phyloP scores from a whole-genome alignment of 495 filamentous ascomycete genomes.

The Cercophora samala region DNA sequence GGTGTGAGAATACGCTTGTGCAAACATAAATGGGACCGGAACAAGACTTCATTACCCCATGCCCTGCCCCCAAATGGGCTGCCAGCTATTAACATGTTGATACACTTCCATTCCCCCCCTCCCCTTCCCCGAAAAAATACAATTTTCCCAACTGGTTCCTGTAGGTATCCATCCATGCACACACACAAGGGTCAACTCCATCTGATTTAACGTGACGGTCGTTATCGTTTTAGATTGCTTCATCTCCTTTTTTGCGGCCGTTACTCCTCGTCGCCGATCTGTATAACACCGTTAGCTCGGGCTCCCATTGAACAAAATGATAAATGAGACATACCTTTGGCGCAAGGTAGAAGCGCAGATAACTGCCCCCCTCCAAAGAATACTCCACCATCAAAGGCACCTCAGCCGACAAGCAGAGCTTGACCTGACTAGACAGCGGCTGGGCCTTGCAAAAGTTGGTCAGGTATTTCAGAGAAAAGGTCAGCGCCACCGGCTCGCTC shows the following conservation, averaged over 20 bases:
- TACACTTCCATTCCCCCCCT: conserved; percentile 8
- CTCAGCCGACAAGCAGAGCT: conserved; percentile 90
- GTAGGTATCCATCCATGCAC: conserved; percentile 24
- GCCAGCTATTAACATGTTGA: background rate
- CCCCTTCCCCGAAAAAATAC: conserved; percentile 1
- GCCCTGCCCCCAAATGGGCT: conserved; percentile 7
- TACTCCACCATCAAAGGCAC: conserved; percentile 97
- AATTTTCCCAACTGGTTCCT: background rate
- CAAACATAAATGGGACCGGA: background rate
- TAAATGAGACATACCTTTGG: conserved; percentile 68
- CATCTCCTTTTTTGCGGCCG: background rate
- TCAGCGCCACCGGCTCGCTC: conserved; percentile 87
- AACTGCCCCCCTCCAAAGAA: conserved; percentile 73
- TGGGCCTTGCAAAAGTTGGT: conserved; percentile 99
- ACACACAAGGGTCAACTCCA: conserved; percentile 16
- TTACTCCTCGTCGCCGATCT: conserved; percentile 94
- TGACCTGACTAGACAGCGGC: conserved; percentile 75
- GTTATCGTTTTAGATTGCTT: conserved; percentile 13
- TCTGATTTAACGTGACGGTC: conserved; percentile 13
- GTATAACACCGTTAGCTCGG: background rate
- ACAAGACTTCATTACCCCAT: background rate
- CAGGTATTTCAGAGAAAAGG: conserved; percentile 98
- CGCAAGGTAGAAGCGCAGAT: conserved; percentile 93
- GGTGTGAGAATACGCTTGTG: background rate
- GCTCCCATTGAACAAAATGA: background rate